Conservation (phyloP, 805 yeast species). For the Komagataella pastoris region DNA sequence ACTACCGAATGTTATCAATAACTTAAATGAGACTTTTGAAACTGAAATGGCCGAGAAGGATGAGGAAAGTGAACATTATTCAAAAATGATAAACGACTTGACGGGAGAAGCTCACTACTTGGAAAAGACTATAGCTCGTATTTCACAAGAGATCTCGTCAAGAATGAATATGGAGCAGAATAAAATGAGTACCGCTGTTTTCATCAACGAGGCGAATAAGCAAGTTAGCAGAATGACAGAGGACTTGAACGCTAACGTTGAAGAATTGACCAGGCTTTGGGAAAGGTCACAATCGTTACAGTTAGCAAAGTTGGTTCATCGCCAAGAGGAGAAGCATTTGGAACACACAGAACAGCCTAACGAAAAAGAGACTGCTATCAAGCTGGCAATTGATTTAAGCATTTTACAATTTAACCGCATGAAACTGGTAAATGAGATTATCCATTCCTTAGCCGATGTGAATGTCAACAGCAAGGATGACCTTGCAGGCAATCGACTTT, state of each 20-base stretch:
- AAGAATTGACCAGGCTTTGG: constrained; percentile 20
- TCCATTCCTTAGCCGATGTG: neutral
- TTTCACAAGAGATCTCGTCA: neutral
- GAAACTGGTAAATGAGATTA: constrained; percentile 13
- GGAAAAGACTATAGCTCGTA: neutral
- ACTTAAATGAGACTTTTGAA: constrained; percentile 1
- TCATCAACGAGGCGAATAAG: neutral
- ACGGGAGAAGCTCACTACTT: neutral
- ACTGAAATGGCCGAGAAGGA: constrained; percentile 4
- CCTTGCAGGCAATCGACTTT: constrained; percentile 1
- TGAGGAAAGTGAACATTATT: neutral
- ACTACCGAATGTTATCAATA: constrained; percentile 1
- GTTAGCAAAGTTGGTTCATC: constrained; percentile 43
- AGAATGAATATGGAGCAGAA: neutral
- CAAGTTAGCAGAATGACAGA: constrained; percentile 5
- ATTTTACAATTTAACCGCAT: constrained; percentile 27
- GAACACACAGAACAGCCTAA: constrained; percentile 5
- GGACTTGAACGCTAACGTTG: constrained; percentile 13
- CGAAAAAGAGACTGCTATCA: constrained; percentile 7
- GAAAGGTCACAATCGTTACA: constrained; percentile 56
- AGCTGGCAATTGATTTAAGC: constrained; percentile 22
- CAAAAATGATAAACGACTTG: neutral
- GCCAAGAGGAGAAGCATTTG: constrained; percentile 23
- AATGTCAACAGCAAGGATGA: neutral
- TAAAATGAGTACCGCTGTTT: neutral